Evolutionary conservation across 345 rosid species (phyloP), one percentile per base, ranked within the genome.

Genomic region (Hibiscus syriacus): DNA sequence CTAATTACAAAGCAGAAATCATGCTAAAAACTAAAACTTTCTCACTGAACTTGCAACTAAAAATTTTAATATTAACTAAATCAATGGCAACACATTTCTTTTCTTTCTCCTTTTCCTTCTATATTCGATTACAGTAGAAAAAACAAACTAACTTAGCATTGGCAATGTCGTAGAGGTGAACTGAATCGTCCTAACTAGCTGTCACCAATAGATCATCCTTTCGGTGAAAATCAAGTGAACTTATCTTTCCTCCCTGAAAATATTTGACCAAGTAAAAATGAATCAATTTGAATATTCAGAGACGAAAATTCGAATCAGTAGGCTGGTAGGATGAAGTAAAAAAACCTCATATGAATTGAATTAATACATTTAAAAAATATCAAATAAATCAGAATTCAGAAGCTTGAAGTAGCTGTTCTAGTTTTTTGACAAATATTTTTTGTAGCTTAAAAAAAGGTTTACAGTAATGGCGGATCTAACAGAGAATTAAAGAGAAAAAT

Each of bases 151-250:
- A 91, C 99, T 87, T 91, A 55, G 99, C 99, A 84, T 81, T 86
- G 30, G 84, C 87, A 72, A 94, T 92, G 75, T 94, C 97, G 65
- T 80, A 91, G 49, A 94, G 93, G 6, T 97, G 92, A 64, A 94
- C 93, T 1, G 98, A 92, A 79, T 89, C 96, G 53, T 94, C 99
- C 52, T 92, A 98, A 64, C 97, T 90, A 0, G 98, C 90, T 2
- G 98, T 92, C 20, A 94, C 93, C 68, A 94, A 70, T 55, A 94
- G 75, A 71, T 91, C 99, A 54, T 94, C 98, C 58, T 93, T 92
- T 1, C 99, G 83, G 73, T 94, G 97, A 71, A 94, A 94, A 76
- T 92, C 96, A 58, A 94, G 68, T 19, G 92, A 89, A 74, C 82
- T 87, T 73, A 94, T 81, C 81, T 85, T 91, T 64, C 97, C 96